Percentiles rank a stretch among this genome's conserved stretches.
phyloP scores from a whole-genome alignment of 1,284 basidiomycete genomes.

The Austroboletus novae-zelandiae region DNA sequence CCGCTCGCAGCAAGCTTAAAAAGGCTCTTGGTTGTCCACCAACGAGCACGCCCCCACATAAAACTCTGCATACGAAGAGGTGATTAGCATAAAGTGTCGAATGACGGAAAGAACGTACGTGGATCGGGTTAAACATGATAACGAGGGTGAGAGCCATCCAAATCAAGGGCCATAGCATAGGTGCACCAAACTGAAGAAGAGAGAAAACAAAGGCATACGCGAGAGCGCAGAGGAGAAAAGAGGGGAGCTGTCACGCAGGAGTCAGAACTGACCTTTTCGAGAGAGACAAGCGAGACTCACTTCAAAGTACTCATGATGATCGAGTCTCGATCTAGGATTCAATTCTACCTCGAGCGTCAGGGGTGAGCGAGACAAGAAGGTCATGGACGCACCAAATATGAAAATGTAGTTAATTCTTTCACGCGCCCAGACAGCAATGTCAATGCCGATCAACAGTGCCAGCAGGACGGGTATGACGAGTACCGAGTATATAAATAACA shows the following conservation, averaged over 20 bases:
- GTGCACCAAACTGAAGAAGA: conserved; percentile 59
- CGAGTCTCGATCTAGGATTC: conserved; percentile 74
- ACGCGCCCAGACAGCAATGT: conserved; percentile 75
- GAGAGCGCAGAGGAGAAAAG: conserved; percentile 72
- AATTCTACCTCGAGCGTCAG: conserved; percentile 52
- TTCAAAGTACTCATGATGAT: conserved; percentile 83
- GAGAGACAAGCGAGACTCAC: conserved; percentile 35
- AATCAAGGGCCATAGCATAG: conserved; percentile 72
- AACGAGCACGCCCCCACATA: conserved; percentile 46
- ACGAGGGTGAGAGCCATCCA: conserved; percentile 72
- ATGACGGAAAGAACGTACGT: conserved; percentile 43
- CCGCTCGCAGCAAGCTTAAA: conserved; percentile 70
- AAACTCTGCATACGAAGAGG: conserved; percentile 10
- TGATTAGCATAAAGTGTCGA: not conserved
- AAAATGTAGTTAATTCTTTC: conserved; percentile 88
- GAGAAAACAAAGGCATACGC: conserved; percentile 84
- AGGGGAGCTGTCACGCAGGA: conserved; percentile 59
- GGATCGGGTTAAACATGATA: conserved; percentile 77
- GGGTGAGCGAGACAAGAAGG: not conserved
- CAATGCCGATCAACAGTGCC: conserved; percentile 76
- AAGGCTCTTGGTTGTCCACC: conserved; percentile 73
- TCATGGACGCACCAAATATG: conserved; percentile 68
- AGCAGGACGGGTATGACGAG: conserved; percentile 79
- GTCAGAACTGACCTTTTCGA: not conserved
- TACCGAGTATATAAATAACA: conserved; percentile 79